Evolutionary conservation across 192 early-diverging fungal genomes (phyloP).

Genomic region (Linnemannia elongata): DNA sequence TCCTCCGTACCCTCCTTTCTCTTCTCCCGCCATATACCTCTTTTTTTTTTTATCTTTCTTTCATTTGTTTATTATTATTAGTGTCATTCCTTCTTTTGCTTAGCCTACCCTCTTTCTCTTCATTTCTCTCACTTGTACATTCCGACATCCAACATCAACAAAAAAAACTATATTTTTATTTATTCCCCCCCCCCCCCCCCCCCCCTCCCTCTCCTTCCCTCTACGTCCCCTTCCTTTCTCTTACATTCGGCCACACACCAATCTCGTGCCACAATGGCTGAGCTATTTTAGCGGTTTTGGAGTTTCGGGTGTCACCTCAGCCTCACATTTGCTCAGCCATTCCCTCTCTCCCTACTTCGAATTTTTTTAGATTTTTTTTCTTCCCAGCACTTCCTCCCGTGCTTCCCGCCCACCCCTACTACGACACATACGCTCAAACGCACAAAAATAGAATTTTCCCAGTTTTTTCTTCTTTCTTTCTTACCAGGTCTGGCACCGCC

Average conservation of each 20-base stretch:
- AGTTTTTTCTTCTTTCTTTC: background rate
- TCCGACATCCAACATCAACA: background rate
- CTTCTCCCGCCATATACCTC: background rate
- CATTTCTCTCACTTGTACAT: slow-evolving; percentile 8
- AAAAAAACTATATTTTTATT: slow-evolving; percentile 10
- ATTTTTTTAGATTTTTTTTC: background rate
- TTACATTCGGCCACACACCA: background rate
- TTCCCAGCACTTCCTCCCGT: background rate
- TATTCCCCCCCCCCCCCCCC: background rate
- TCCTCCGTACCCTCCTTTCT: background rate
- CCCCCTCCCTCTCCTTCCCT: background rate
- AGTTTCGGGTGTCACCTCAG: slow-evolving; percentile 29
- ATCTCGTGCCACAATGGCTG: slow-evolving; percentile 16
- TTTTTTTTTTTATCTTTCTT: background rate
- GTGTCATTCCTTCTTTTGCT: background rate
- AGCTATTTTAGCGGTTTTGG: slow-evolving; percentile 23
- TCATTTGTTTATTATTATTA: background rate
- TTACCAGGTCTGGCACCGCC: background rate
- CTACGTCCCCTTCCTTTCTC: too few species aligned
- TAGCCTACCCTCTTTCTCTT: background rate
- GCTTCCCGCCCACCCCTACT: background rate
- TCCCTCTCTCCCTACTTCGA: background rate
- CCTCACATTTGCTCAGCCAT: slow-evolving; percentile 6
- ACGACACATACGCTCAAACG: background rate
- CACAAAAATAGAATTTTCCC: slow-evolving; percentile 1